Conservation (phyloP, 164 flowering plant genomes). For the Nymphaea colorata region DNA sequence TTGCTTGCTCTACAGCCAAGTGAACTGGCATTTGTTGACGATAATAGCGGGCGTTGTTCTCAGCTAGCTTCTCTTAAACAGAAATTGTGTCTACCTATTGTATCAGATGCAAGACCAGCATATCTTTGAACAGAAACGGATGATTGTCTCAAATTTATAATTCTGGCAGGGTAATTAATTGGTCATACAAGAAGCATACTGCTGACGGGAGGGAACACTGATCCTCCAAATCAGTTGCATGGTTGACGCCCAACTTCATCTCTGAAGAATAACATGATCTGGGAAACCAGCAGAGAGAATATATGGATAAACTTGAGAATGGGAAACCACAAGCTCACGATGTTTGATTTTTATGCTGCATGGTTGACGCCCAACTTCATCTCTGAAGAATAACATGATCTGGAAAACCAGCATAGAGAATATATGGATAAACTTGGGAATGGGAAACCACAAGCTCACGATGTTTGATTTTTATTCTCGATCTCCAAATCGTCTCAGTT, state of each 20-base stretch:
- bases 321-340: slow-evolving; percentile 8
- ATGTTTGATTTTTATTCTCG: not conserved
- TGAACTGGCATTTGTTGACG: slow-evolving; percentile 16
- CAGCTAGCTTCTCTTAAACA: not conserved
- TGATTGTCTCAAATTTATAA: slow-evolving; percentile 6
- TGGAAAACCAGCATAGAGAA: not conserved
- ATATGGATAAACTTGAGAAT: slow-evolving; percentile 14
- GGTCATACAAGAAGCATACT: slow-evolving; percentile 13
- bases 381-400: not conserved
- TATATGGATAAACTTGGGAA: slow-evolving; percentile 14
- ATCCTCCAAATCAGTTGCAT: slow-evolving; percentile 16
- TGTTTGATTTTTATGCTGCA: slow-evolving; percentile 3
- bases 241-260: slow-evolving; percentile 23
- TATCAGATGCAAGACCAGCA: not conserved
- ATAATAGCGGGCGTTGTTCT: slow-evolving; percentile 10
- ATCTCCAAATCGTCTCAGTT: too few species aligned
- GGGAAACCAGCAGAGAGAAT: not conserved
- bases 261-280: not conserved
- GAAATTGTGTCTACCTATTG: not conserved
- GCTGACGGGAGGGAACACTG: slow-evolving; percentile 16
- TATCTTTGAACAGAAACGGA: slow-evolving; percentile 1
- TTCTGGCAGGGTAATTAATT: not conserved
- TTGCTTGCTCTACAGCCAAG: slow-evolving; percentile 18
- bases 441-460: slow-evolving; percentile 8
- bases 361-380: slow-evolving; percentile 24